Evolutionary conservation across 306 rosid genomes (phyloP).

Genomic region (Trifolium pratense): DNA sequence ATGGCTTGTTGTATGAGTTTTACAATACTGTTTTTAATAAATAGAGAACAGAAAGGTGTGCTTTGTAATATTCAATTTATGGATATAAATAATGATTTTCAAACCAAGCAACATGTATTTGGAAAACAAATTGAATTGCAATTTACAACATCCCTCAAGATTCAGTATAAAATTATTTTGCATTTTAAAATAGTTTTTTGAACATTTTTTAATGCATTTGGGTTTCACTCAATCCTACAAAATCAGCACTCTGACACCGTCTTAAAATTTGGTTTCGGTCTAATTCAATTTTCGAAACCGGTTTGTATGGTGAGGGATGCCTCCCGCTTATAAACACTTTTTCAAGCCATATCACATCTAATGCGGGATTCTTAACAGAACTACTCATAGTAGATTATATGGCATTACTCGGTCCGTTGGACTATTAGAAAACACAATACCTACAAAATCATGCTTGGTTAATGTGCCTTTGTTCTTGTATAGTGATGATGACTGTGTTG

Average conservation of each 20-base stretch:
- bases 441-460: conserved; percentile 13
- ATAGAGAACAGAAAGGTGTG: conserved; percentile 7
- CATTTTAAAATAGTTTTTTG: background rate
- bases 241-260: background rate
- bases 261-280: background rate
- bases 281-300: background rate
- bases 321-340: background rate
- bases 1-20: conserved; percentile 24
- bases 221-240: background rate
- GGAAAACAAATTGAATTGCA: background rate
- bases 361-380: background rate
- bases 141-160: conserved; percentile 22
- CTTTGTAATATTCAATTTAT: conserved; percentile 33
- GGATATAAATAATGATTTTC: conserved; percentile 9
- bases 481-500: background rate
- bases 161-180: conserved; percentile 29
- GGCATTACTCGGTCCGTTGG: background rate
- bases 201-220: conserved; percentile 14
- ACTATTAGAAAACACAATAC: background rate
- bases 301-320: background rate
- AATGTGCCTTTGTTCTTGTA: background rate
- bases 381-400: background rate
- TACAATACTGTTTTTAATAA: conserved; percentile 1
- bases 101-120: conserved; percentile 7
- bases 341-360: conserved; percentile 1